Evolutionary conservation across 495 filamentous ascomycete genomes (phyloP).

Genomic region (Neurospora sp.): DNA sequence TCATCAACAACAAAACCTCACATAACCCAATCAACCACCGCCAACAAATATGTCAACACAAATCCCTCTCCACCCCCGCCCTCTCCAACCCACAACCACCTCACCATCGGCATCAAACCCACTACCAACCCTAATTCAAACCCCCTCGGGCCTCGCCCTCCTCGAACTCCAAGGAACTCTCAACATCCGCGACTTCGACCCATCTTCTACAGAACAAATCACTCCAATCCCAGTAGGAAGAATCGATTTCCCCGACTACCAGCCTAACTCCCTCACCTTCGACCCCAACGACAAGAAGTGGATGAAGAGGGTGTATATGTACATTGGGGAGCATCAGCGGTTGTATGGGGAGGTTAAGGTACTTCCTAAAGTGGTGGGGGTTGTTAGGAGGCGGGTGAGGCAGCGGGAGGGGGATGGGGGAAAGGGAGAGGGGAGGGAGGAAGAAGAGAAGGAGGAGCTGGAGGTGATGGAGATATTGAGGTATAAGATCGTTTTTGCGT

Average conservation of each 20-base stretch:
- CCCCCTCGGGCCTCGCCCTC: constrained; percentile 67
- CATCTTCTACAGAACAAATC: constrained; percentile 3
- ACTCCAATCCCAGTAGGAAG: constrained; percentile 54
- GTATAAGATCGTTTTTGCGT: constrained; percentile 81
- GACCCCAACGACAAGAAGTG: constrained; percentile 46
- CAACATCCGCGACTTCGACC: constrained; percentile 43
- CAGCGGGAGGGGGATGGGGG: not conserved
- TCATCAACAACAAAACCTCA: not conserved
- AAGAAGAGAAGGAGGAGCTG: constrained; percentile 30
- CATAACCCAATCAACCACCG: not conserved
- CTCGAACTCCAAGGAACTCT: constrained; percentile 86
- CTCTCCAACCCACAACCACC: not conserved
- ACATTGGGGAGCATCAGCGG: constrained; percentile 81
- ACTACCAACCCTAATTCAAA: constrained; percentile 77
- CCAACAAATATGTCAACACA: constrained; percentile 7
- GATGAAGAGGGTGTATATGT: constrained; percentile 85
- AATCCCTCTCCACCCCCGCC: constrained; percentile 9
- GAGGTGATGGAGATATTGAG: constrained; percentile 77
- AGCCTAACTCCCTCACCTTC: constrained; percentile 29
- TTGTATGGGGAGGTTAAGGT: constrained; percentile 88
- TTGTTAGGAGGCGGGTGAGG: constrained; percentile 40
- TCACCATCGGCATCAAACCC: constrained; percentile 33
- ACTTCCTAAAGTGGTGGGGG: constrained; percentile 62
- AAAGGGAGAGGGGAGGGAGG: constrained; percentile 9
- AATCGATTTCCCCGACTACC: constrained; percentile 69